Base-by-base conservation (phyloP, 2,329 filamentous ascomycete species). In the Pyrenophora teres region DNA sequence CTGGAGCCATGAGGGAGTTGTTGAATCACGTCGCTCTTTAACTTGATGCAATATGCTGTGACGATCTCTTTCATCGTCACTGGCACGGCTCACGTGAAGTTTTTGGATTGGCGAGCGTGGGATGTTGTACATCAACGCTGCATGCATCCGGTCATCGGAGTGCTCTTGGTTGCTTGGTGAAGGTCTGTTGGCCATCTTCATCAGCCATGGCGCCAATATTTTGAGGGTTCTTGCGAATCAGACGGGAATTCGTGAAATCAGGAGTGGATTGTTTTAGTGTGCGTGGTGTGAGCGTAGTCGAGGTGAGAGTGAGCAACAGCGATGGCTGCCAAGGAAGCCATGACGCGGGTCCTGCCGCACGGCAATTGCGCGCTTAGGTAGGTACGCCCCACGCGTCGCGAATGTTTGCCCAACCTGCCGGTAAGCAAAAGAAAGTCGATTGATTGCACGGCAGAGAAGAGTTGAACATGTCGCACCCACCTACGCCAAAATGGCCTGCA, bases 401-500 rank as follows among this genome's bases (percentile, higher is more conserved):
- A 43, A 31, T 35, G 39, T 54, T 41, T 40, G 25, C 45, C 7
- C 39, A 38, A 25, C 36, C n/a, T n/a, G 40, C 37, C 32, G 30
- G 35, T 12, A 43, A 49, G 40, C 50, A 54, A 40, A 50, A 52
- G 39, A 35, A 21, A 21, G 16, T 36, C 50, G 25, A 49, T 45
- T 49, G 25, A 49, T 45, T 49, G 42, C 50, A 54, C 38, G 36
- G 32, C 40, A 21, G 30, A 54, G 31, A 39, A 33, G 39, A 38
- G 8, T 32, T 40, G 18, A 60, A 32, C 9, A 71, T 71, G 67
- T 67, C 69, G 36, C 54, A 56, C n/a, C 63, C 67, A 3, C 46
- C 65, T 16, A 68, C 63, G 13, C 65, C 69, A 6, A 59, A 52
- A 41, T 72, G 65, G 68, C 60, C 63, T 32, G 54, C 47, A 7